Base-by-base conservation (phyloP, 2,329 filamentous ascomycete genomes). In the Aspergillus sp. region DNA sequence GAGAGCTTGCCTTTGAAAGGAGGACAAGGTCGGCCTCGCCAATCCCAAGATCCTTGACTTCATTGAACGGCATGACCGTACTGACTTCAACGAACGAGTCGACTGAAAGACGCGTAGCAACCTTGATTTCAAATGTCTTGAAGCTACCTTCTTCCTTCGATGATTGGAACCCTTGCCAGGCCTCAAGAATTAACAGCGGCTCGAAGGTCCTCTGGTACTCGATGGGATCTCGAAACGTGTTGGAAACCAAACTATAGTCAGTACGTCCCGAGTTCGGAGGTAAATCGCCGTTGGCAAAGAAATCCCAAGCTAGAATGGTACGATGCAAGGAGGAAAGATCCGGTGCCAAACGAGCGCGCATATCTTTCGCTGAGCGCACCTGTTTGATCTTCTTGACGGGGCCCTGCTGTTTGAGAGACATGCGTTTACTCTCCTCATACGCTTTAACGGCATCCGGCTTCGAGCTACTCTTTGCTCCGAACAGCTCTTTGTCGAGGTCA, bases 41-140 rank as follows among this genome's bases (percentile, higher is more conserved):
- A 32, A 96, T 76, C 43, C 82, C 81, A 4, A 88, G 79, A 41
- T 95, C 88, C 67, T 85, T 87, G 56, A 86, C 85, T 55, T 88
- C 84, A 2, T 76, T 73, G 44, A 85, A 79, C 19, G 88, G 84
- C 78, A 97, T 88, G 2, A 85, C 85, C 45, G 89, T 95, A 60
- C 89, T 93, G 55, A 97, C 85, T 74, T 99, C 94, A 56, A 96
- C 82, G 64, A 95, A 97, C 47, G 87, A 88, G 72, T 99, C 94
- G 10, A 99, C 91, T 44, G 86, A 94, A 65, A 94, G 86, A 55
- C 94, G 88, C 64, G 88, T 95, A 46, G 89, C 82, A 49, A 99
- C 83, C 65, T 92, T 95, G 70, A 97, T 85, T 54, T 91, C 90
- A 65, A 96, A 95, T 0, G 89, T 78, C 65, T 87, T 90, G 58